Percentiles rank a stretch among this genome's conserved stretches.
Evolutionary conservation across 2,329 filamentous ascomycete species (phyloP).

Genomic region (Verticillium nonalfalfae): DNA sequence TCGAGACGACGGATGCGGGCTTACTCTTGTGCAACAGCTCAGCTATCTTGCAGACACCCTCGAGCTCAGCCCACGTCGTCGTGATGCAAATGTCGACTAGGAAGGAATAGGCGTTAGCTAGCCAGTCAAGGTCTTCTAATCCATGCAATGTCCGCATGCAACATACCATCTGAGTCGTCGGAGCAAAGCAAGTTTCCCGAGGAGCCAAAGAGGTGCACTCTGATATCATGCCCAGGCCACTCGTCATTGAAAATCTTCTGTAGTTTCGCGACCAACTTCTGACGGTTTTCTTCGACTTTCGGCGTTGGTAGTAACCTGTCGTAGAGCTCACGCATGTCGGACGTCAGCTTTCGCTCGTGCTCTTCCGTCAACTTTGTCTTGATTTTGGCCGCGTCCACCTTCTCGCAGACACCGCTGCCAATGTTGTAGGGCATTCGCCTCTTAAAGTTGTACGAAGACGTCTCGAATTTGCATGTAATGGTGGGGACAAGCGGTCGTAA

Average conservation of each 20-base stretch:
- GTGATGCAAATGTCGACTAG: constrained; percentile 96
- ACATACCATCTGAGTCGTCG: constrained; percentile 88
- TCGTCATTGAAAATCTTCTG: constrained; percentile 82
- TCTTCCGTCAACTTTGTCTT: constrained; percentile 64
- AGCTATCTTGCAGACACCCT: constrained; percentile 86
- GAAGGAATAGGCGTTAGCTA: constrained; percentile 20
- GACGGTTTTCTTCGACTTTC: constrained; percentile 69
- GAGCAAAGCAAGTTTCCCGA: constrained; percentile 94
- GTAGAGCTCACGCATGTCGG: constrained; percentile 82
- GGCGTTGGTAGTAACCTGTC: constrained; percentile 75
- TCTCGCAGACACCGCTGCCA: constrained; percentile 72
- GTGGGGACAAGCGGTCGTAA: constrained; percentile 56
- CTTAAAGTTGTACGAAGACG: constrained; percentile 71
- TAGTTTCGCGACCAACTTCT: constrained; percentile 76
- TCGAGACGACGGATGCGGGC: constrained; percentile 20
- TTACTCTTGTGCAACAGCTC: constrained; percentile 78
- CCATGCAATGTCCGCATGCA: background rate
- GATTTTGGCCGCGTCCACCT: constrained; percentile 63
- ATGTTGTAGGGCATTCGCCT: constrained; percentile 88
- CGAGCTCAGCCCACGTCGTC: constrained; percentile 79
- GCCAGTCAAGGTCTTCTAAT: too few relatives aligned
- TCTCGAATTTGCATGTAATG: constrained; percentile 80
- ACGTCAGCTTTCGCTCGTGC: constrained; percentile 69
- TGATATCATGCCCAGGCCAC: constrained; percentile 88
- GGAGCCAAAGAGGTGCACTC: constrained; percentile 93